phyloP scores from a whole-genome alignment of 768 basidiomycete genomes.

The Suillus discolor region DNA sequence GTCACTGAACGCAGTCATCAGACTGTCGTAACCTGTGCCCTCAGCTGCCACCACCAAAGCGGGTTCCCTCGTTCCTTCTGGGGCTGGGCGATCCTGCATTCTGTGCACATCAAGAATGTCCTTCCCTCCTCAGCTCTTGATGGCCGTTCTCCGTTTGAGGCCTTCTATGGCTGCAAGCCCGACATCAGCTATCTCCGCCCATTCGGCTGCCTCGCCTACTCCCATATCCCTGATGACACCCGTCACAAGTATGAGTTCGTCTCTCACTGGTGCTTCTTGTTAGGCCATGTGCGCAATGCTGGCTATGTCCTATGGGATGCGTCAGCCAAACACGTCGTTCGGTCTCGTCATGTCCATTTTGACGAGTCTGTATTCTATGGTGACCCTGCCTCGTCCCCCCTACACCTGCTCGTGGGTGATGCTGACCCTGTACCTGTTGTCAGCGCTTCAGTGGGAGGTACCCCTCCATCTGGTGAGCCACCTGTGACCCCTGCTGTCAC shows the following conservation, averaged over 20 bases:
- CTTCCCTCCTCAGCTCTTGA: constrained; percentile 11
- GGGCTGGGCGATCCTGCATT: constrained; percentile 16
- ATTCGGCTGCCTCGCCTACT: constrained; percentile 19
- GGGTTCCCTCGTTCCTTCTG: constrained; percentile 25
- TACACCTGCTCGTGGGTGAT: too few species aligned
- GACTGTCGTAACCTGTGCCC: constrained; percentile 24
- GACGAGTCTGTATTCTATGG: neutral
- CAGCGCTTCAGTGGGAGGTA: too few species aligned
- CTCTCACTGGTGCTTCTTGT: neutral
- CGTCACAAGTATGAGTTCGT: neutral
- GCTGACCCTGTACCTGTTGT: too few species aligned
- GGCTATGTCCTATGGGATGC: constrained; percentile 1
- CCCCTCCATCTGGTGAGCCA: too few species aligned
- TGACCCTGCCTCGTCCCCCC: neutral
- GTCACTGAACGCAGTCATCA: constrained; percentile 32
- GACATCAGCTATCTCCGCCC: constrained; percentile 21
- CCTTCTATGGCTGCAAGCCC: constrained; percentile 25
- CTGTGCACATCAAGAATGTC: constrained; percentile 7
- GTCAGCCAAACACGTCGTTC: neutral
- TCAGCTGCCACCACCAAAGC: constrained; percentile 27
- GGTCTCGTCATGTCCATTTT: neutral
- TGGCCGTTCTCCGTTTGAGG: constrained; percentile 25
- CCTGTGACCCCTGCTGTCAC: too few species aligned
- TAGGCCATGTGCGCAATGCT: neutral
- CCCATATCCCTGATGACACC: neutral